Evolutionary conservation across 2,329 filamentous ascomycete genomes (phyloP).

Genomic region (Curvularia verruculosa): DNA sequence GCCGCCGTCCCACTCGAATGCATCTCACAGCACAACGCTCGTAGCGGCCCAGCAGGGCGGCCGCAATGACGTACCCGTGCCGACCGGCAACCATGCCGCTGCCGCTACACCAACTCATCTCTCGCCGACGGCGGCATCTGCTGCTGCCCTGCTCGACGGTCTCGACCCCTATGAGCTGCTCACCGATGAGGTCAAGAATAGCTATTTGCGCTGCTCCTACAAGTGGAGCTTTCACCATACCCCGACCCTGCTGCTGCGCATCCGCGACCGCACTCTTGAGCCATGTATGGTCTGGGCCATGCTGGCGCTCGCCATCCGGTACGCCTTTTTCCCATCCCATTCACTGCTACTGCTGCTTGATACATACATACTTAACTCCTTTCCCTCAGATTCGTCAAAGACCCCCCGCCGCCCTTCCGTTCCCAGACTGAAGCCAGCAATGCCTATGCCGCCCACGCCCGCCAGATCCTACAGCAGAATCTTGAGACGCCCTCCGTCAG

Average conservation of each 20-base stretch:
- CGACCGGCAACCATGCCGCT: conserved; percentile 34
- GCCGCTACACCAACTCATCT: conserved; percentile 23
- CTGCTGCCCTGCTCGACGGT: conserved; percentile 34
- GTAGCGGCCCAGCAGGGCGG: conserved; percentile 23
- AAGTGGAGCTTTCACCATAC: conserved; percentile 53
- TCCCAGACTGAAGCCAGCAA: conserved; percentile 51
- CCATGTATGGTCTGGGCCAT: conserved; percentile 51
- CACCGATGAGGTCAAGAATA: conserved; percentile 52
- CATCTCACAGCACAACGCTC: conserved; percentile 8
- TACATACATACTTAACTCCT: neutral
- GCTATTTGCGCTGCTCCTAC: conserved; percentile 50
- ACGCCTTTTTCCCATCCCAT: conserved; percentile 11
- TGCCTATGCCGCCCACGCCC: conserved; percentile 50
- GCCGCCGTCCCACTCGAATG: conserved; percentile 16
- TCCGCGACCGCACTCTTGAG: conserved; percentile 48
- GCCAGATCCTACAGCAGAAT: conserved; percentile 49
- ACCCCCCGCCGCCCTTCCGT: conserved; percentile 44
- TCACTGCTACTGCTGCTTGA: neutral
- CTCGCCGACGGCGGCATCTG: conserved; percentile 36
- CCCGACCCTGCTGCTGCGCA: conserved; percentile 47
- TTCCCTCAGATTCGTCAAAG: conserved; percentile 43
- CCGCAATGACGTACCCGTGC: conserved; percentile 29
- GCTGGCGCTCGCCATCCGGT: conserved; percentile 50
- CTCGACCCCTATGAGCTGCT: conserved; percentile 49
- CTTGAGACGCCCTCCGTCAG: conserved; percentile 49